Evolutionary conservation across 139 green algal genomes (phyloP).

Genomic region (Zygnema circumcarinatum): DNA sequence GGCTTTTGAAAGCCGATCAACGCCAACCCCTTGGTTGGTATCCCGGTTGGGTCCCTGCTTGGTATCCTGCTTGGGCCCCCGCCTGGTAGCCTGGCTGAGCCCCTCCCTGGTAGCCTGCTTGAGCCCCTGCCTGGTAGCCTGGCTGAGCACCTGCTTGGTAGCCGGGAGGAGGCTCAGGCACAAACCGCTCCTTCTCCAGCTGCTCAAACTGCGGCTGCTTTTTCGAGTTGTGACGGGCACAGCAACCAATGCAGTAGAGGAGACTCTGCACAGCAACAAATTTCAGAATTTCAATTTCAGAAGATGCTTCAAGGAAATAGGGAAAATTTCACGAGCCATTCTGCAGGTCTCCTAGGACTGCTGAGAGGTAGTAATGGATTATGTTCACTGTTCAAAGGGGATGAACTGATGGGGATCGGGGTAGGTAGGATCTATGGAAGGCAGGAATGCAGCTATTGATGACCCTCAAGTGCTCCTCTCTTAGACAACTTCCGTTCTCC

Average conservation of each 20-base stretch:
- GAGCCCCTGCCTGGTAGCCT: not conserved
- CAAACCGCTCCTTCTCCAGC: not conserved
- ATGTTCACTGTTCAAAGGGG: too few species aligned
- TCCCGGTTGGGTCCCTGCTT: too few species aligned
- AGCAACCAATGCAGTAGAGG: slow-evolving; percentile 4
- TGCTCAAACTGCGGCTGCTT: not conserved
- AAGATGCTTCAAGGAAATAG: not conserved
- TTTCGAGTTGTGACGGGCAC: slow-evolving; percentile 6
- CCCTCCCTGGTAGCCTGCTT: not conserved
- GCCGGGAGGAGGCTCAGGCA: not conserved
- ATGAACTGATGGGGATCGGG: too few species aligned
- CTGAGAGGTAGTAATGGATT: too few species aligned
- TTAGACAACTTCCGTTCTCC: too few species aligned
- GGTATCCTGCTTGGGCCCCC: not conserved
- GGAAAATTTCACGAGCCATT: not conserved
- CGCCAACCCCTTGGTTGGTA: not conserved
- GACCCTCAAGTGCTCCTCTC: too few species aligned
- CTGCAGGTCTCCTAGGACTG: not conserved
- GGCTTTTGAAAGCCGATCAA: too few species aligned
- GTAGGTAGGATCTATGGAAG: too few species aligned
- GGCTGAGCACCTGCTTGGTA: not conserved
- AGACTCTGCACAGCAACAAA: slow-evolving; percentile 4
- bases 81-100: not conserved
- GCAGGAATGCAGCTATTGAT: too few species aligned
- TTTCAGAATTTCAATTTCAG: not conserved